Base-by-base conservation (phyloP, 208 protist species). In the Leptomonas pyrrhocoris region DNA sequence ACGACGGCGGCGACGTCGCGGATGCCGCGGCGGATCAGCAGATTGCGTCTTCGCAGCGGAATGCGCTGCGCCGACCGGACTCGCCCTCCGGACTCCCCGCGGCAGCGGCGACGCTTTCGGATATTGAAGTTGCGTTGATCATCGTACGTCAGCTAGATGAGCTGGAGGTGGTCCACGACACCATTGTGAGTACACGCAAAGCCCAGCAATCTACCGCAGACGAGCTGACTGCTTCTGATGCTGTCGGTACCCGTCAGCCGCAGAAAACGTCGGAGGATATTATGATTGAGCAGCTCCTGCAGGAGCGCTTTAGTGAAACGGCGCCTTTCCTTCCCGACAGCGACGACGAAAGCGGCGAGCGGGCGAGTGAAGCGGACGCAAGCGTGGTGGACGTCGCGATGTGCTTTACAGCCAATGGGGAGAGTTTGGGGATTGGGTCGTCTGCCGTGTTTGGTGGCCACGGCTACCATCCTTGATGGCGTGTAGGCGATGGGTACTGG, bases 341-440 rank as follows among this genome's bases (percentile, higher is more conserved):
- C 43, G 65, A 62, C 23, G 61, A 78, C 23, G 77, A 75, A n/a
- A 71, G 73, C 13, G 79, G 68, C 1, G 71, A 66, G 13, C n/a
- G 9, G 4, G 34, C 18, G 19, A 42, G 25, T 0, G 48, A 45
- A 21, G 48, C n/a, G n/a, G n/a, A n/a, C 21, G 34, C 8, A 23
- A 31, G 36, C 8, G 58, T 46, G 36, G 68, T 85, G 9, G 90
- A 95, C 50, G 74, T 95, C 25, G 88, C 87, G 25, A 95, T 95
- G 86, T 88, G 81, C 62, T 95, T 95, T 66, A 82, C 75, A 36
- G 21, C 68, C 1, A n/a, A 72, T 12, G 90, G 90, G 7, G 79
- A 87, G 16, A 84, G 81, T 46, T 56, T 92, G 42, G 84, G 86
- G 21, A 90, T 95, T 31, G 90, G 90, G 51, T 85, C 85, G 0